Base-by-base conservation (phyloP, 192 early-diverging fungal genomes). In the Gryganskiella cystojenkinii region DNA sequence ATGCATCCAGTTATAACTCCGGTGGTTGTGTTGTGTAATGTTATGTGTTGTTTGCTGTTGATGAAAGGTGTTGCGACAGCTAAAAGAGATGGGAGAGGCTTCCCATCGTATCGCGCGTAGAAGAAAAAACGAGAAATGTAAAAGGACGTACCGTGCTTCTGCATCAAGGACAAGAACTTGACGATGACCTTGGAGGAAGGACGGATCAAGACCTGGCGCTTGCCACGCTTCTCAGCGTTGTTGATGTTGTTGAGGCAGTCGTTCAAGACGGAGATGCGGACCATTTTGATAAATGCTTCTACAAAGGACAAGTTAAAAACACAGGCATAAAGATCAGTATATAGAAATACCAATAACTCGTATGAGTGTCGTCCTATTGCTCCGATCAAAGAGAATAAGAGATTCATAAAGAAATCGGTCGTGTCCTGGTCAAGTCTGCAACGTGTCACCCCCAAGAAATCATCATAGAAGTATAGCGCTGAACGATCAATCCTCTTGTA, bases 81-180 rank as follows among this genome's bases (percentile, higher is more conserved):
- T n/a, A n/a, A n/a, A n/a, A n/a, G n/a, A n/a, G n/a, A n/a, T n/a
- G n/a, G n/a, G n/a, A n/a, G n/a, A n/a, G n/a, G n/a, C n/a, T n/a
- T n/a, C n/a, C n/a, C n/a, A n/a, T 53, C 31, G 13, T 53, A 27
- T 24, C 3, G 0, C 11, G 4, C 3, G 22, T 6, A 27, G 14
- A 51, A 30, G 51, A 20, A 49, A 30, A 2, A 40, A 15, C 25
- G 20, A 3, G 4, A 22, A 33, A n/a, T 40, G 37, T 13, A 40
- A 40, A 13, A 40, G 13, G 13, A 87, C 90, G 56, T 85, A 95
- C 94, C 95, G 87, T 98, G 95, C 88, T 94, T 93, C 89, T 98
- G 98, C 96, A 99, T 99, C 71, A 98, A 95, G 70, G 94, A 93
- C 56, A 99, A 87, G 92, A 99, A 99, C 91, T 96, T 96, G 90